Percentiles rank a stretch among this genome's conserved stretches.
These are phyloP conservation scores for Tetrahymena elliotti DNA, from an alignment of 73 alveolate genomes.

Conservation along the genomic window DNA sequence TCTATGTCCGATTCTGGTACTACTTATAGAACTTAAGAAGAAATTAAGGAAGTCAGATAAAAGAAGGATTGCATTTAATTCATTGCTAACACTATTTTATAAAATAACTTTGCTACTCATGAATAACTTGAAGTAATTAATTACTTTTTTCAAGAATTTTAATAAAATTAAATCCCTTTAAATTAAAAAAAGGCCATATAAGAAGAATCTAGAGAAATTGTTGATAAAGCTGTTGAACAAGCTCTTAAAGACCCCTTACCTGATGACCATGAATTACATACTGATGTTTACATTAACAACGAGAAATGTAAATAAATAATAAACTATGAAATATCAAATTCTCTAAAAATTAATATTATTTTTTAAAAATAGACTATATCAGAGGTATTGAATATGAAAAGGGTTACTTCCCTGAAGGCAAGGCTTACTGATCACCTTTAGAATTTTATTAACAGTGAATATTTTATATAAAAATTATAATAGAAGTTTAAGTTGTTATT, in stretches of 20 bases:
- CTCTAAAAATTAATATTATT: neutral
- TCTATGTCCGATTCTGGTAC: slow-evolving; percentile 85
- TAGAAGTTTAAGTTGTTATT: neutral
- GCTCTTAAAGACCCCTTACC: slow-evolving; percentile 68
- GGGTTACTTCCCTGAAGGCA: neutral
- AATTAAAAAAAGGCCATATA: slow-evolving; percentile 35
- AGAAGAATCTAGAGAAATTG: slow-evolving; percentile 46
- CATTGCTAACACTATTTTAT: slow-evolving; percentile 49
- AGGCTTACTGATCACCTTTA: neutral
- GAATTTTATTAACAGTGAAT: neutral
- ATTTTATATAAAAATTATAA: neutral
- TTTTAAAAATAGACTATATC: neutral
- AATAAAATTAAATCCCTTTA: neutral
- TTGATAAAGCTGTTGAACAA: slow-evolving; percentile 67
- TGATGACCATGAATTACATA: slow-evolving; percentile 49
- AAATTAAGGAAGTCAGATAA: slow-evolving; percentile 59
- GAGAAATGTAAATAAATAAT: slow-evolving; percentile 16
- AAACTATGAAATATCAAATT: too few species aligned
- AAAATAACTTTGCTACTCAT: slow-evolving; percentile 55
- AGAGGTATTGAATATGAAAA: neutral
- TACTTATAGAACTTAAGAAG: slow-evolving; percentile 76
- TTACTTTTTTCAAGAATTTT: neutral
- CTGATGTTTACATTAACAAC: slow-evolving; percentile 49
- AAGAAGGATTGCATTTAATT: slow-evolving; percentile 66
- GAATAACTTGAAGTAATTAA: slow-evolving; percentile 41